Conservation (phyloP, 108 stramenopile species). For the Cylindrotheca closterium region DNA sequence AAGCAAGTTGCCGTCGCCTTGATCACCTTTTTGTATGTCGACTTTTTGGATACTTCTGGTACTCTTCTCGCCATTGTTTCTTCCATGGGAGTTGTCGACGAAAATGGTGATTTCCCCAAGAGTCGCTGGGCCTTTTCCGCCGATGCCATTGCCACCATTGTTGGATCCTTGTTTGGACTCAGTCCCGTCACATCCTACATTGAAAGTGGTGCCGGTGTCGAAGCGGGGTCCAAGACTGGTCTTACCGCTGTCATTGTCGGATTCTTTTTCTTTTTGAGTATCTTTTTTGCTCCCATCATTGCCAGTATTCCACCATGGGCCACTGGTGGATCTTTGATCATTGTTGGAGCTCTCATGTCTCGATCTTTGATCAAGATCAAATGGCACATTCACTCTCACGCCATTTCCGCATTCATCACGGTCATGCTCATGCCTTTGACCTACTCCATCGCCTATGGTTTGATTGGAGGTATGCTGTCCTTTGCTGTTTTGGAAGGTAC, state of each 20-base stretch:
- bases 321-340: slow-evolving; percentile 77
- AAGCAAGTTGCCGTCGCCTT: slow-evolving; percentile 43
- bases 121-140: slow-evolving; percentile 42
- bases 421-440: slow-evolving; percentile 85
- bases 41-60: slow-evolving; percentile 64
- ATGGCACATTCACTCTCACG: slow-evolving; percentile 67
- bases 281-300: slow-evolving; percentile 85
- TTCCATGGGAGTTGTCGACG: slow-evolving; percentile 43
- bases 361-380: slow-evolving; percentile 57
- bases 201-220: slow-evolving; percentile 67
- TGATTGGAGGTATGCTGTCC: slow-evolving; percentile 59
- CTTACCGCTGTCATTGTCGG: slow-evolving; percentile 48
- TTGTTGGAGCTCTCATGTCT: slow-evolving; percentile 78
- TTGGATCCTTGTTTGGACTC: slow-evolving; percentile 66
- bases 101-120: slow-evolving; percentile 64
- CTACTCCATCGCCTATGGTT: slow-evolving; percentile 79
- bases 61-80: slow-evolving; percentile 44
- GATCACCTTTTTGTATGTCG: slow-evolving; percentile 54
- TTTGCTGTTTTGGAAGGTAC: slow-evolving; percentile 23
- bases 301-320: slow-evolving; percentile 83
- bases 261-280: slow-evolving; percentile 50
- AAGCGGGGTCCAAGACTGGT: slow-evolving; percentile 63
- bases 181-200: slow-evolving; percentile 69
- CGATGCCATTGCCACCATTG: slow-evolving; percentile 66
- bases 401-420: slow-evolving; percentile 80